Percentiles rank a stretch among this genome's conserved stretches.
phyloP scores from a whole-genome alignment of 2,329 filamentous ascomycete species.

The Colletotrichum destructivum region DNA sequence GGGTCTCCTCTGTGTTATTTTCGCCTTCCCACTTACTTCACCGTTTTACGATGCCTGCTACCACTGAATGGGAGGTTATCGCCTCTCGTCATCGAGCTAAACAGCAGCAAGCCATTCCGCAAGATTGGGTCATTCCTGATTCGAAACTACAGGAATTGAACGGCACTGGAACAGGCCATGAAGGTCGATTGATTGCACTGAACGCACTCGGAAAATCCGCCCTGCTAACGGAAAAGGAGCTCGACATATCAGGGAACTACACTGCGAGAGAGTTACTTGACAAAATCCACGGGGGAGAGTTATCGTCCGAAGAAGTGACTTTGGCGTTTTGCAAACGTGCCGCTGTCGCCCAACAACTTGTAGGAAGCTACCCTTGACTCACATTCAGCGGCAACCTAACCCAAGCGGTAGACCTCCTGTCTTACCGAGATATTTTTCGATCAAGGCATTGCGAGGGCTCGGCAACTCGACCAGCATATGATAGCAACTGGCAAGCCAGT shows the following conservation, averaged over 20 bases:
- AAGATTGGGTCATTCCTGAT: conserved; percentile 35
- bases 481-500: conserved; percentile 56
- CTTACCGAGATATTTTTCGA: conserved; percentile 66
- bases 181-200: conserved; percentile 38
- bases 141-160: conserved; percentile 21
- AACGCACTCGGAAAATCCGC: conserved; percentile 28
- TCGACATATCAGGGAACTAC: conserved; percentile 45
- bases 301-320: conserved; percentile 47
- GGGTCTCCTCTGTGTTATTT: neutral
- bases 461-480: conserved; percentile 61
- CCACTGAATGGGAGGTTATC: conserved; percentile 33
- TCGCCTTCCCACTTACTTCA: neutral
- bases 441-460: conserved; percentile 60
- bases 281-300: conserved; percentile 39
- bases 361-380: neutral
- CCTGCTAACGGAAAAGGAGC: conserved; percentile 43
- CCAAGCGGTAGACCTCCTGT: conserved; percentile 51
- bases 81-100: conserved; percentile 35
- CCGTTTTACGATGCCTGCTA: neutral
- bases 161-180: conserved; percentile 27
- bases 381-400: neutral
- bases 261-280: conserved; percentile 40
- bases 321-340: conserved; percentile 49
- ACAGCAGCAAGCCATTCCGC: conserved; percentile 38
- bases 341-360: conserved; percentile 48